Conservation (phyloP, 805 yeast species). For the Myxozyma udenii region DNA sequence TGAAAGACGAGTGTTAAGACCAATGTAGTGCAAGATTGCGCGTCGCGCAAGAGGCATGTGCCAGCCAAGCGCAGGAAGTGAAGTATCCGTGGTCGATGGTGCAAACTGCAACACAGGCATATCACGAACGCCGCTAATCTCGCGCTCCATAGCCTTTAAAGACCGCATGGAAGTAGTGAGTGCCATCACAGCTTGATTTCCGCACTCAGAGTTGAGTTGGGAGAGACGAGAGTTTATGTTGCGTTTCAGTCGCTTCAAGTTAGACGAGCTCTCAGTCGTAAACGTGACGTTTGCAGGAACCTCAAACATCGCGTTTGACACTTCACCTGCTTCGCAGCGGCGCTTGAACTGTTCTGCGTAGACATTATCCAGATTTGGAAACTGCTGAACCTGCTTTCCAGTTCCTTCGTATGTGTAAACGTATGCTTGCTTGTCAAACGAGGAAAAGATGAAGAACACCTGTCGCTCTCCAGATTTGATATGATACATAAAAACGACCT, state of each 20-base stretch:
- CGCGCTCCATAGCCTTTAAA: conserved; percentile 33
- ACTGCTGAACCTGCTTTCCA: conserved; percentile 53
- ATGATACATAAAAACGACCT: conserved; percentile 62
- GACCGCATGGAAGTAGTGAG: not conserved
- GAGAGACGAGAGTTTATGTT: conserved; percentile 39
- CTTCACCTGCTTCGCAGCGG: conserved; percentile 29
- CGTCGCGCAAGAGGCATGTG: conserved; percentile 63
- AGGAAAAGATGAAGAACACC: conserved; percentile 61
- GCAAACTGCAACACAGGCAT: conserved; percentile 56
- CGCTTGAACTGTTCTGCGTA: conserved; percentile 45
- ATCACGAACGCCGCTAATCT: conserved; percentile 49
- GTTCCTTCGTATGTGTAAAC: conserved; percentile 64
- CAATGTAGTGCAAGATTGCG: conserved; percentile 65
- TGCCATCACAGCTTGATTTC: conserved; percentile 20
- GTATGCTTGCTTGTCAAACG: conserved; percentile 50
- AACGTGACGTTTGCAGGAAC: conserved; percentile 55
- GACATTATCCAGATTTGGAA: conserved; percentile 53
- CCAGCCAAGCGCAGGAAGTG: conserved; percentile 79
- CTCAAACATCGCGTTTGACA: conserved; percentile 42
- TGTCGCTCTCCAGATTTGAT: conserved; percentile 71
- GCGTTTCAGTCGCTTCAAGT: conserved; percentile 53
- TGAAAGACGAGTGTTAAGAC: conserved; percentile 68
- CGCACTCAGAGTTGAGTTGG: conserved; percentile 9
- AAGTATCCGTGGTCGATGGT: conserved; percentile 56
- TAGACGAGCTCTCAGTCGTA: conserved; percentile 54